These are phyloP conservation scores for Cryptococcus sp. DNA, from an alignment of 1,284 basidiomycete species.

Conservation along the genomic window DNA sequence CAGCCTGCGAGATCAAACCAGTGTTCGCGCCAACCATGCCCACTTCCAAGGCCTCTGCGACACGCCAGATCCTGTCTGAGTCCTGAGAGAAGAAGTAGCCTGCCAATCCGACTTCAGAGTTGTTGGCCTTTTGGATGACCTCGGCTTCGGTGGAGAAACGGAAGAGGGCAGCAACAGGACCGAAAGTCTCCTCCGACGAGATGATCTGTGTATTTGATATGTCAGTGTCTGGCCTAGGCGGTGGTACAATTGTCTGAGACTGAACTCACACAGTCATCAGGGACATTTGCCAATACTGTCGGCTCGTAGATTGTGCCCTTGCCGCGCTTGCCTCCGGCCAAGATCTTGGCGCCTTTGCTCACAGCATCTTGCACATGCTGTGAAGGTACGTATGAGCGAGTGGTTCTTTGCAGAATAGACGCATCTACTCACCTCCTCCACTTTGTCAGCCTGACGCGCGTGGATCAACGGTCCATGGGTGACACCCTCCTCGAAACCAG, in stretches of 20 bases:
- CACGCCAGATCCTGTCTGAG: slow-evolving; percentile 86
- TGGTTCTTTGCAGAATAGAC: background rate
- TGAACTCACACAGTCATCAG: slow-evolving; percentile 60
- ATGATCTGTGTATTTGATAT: slow-evolving; percentile 26
- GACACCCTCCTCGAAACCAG: slow-evolving; percentile 76
- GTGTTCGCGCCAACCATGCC: slow-evolving; percentile 80
- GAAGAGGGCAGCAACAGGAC: slow-evolving; percentile 63
- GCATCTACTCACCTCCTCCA: slow-evolving; percentile 57
- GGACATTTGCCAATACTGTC: slow-evolving; percentile 87
- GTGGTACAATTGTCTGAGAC: background rate
- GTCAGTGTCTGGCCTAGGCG: no score
- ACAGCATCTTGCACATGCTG: slow-evolving; percentile 83
- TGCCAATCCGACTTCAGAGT: slow-evolving; percentile 81
- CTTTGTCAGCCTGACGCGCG: slow-evolving; percentile 80
- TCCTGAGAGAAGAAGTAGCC: slow-evolving; percentile 91
- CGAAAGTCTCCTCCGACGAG: slow-evolving; percentile 82
- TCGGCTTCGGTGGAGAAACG: slow-evolving; percentile 93
- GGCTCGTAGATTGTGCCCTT: slow-evolving; percentile 75
- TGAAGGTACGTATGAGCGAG: background rate
- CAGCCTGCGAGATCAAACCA: slow-evolving; percentile 64
- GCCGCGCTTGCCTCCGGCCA: slow-evolving; percentile 77
- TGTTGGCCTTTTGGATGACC: slow-evolving; percentile 81
- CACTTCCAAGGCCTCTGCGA: slow-evolving; percentile 95
- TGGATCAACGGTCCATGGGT: slow-evolving; percentile 97
- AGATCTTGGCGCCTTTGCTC: slow-evolving; percentile 76